Conservation (phyloP, 148 eudicot genomes). For the Agrostemma githago region DNA sequence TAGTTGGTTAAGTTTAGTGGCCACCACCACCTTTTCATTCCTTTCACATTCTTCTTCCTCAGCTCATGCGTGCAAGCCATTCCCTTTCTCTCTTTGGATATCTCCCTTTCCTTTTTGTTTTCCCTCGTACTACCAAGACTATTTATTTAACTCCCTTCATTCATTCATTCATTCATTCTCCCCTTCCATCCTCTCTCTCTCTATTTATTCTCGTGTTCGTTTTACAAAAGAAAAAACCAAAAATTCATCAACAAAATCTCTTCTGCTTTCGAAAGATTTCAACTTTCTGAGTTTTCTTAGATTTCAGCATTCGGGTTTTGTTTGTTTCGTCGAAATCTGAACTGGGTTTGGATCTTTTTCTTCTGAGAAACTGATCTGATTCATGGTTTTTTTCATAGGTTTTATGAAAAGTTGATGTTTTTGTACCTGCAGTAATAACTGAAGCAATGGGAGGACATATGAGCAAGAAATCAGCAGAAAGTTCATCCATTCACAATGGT, state of each 20-base stretch:
- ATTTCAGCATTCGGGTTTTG: not conserved
- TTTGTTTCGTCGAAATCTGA: not conserved
- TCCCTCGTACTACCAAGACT: not conserved
- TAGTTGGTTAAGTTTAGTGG: not conserved
- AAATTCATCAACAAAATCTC: not conserved
- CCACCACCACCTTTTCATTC: slow-evolving; percentile 42
- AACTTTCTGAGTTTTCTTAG: slow-evolving; percentile 14
- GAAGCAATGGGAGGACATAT: slow-evolving; percentile 66
- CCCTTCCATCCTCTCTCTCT: not conserved
- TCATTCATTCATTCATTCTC: slow-evolving; percentile 12
- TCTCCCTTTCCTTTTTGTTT: slow-evolving; percentile 38
- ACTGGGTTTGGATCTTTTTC: slow-evolving; percentile 23
- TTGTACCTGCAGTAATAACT: slow-evolving; percentile 15
- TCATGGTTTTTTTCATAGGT: not conserved
- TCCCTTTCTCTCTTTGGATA: slow-evolving; percentile 15
- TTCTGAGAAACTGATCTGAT: not conserved
- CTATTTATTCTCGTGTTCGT: slow-evolving; percentile 17
- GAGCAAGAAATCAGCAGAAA: slow-evolving; percentile 63
- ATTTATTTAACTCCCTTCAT: slow-evolving; percentile 31
- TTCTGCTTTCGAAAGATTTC: slow-evolving; percentile 13
- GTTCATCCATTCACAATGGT: slow-evolving; percentile 43
- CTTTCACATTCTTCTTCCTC: slow-evolving; percentile 14
- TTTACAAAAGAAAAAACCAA: not conserved
- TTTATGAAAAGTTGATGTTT: not conserved
- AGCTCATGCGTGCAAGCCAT: slow-evolving; percentile 95